phyloP scores from a whole-genome alignment of 768 basidiomycete species.

The Lepiota brunneoincarnata region DNA sequence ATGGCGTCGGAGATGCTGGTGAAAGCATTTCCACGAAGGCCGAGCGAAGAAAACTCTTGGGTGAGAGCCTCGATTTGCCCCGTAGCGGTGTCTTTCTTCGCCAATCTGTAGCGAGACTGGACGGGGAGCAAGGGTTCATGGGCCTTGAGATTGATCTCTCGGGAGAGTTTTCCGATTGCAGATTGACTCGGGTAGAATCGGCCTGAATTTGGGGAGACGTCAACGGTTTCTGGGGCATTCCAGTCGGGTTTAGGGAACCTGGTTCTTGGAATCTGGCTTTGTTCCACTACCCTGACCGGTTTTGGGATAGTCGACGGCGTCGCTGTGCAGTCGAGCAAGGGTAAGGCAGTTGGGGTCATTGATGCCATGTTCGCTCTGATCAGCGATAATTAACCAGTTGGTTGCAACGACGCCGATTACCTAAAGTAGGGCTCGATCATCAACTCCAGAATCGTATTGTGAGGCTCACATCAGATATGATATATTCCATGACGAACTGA shows the following conservation, averaged over 20 bases:
- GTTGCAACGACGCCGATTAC: conserved; percentile 57
- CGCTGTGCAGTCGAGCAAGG: conserved; percentile 56
- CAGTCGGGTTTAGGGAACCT: conserved; percentile 52
- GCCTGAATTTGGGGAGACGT: conserved; percentile 21
- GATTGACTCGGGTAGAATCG: conserved; percentile 49
- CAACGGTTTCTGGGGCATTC: conserved; percentile 57
- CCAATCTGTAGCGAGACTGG: background rate
- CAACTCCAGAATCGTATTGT: background rate
- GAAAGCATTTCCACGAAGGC: background rate
- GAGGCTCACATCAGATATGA: conserved; percentile 51
- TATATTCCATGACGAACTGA: conserved; percentile 66
- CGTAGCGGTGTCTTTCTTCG: background rate
- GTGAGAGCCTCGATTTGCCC: background rate
- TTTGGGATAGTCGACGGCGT: conserved; percentile 67
- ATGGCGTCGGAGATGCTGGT: background rate
- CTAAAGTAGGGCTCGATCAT: conserved; percentile 20
- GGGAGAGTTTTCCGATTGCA: conserved; percentile 61
- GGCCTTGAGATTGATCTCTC: conserved; percentile 51
- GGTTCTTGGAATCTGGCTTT: conserved; percentile 39
- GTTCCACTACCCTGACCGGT: conserved; percentile 44
- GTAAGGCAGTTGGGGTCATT: conserved; percentile 47
- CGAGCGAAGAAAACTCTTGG: background rate
- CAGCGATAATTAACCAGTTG: conserved; percentile 64
- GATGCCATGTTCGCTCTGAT: conserved; percentile 43
- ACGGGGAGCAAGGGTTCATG: conserved; percentile 17